These are phyloP conservation scores for Trichoderma parareesei DNA, from an alignment of 495 filamentous ascomycete genomes.

Conservation along the genomic window DNA sequence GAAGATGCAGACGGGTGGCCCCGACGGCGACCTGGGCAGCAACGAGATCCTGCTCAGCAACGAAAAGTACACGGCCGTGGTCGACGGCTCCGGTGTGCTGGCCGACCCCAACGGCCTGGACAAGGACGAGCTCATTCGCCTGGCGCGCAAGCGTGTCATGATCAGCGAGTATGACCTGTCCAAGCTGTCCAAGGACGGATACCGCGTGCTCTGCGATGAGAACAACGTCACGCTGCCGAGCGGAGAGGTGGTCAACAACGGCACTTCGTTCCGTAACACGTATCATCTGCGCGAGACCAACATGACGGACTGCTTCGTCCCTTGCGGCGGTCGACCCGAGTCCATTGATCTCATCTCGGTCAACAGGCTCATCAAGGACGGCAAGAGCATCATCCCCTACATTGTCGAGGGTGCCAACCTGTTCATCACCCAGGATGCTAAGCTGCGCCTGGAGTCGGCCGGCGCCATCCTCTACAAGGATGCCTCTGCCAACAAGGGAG, in stretches of 20 bases:
- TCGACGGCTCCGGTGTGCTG: conserved; percentile 91
- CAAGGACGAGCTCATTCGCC: conserved; percentile 68
- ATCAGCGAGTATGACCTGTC: conserved; percentile 78
- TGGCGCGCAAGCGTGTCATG: conserved; percentile 84
- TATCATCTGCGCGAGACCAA: conserved; percentile 78
- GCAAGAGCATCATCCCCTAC: conserved; percentile 79
- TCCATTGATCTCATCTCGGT: conserved; percentile 88
- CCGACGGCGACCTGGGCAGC: conserved; percentile 92
- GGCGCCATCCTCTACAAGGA: conserved; percentile 96
- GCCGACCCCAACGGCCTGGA: conserved; percentile 87
- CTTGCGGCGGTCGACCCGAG: conserved; percentile 93
- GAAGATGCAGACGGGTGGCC: conserved; percentile 96
- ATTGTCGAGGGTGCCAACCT: conserved; percentile 97
- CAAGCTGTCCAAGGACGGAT: conserved; percentile 82
- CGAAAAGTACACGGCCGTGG: conserved; percentile 87
- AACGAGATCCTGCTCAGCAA: conserved; percentile 95
- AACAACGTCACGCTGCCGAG: conserved; percentile 74
- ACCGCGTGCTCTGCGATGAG: conserved; percentile 89
- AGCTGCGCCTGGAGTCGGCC: conserved; percentile 86
- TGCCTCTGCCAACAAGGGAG: conserved; percentile 96
- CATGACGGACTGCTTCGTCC: conserved; percentile 83
- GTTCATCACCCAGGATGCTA: conserved; percentile 98
- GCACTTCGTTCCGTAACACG: conserved; percentile 91
- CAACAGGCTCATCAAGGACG: conserved; percentile 73
- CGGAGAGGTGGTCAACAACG: conserved; percentile 82